These are phyloP conservation scores for Aspergillus sp. DNA, from an alignment of 2,329 filamentous ascomycete species.

Conservation along the genomic window DNA sequence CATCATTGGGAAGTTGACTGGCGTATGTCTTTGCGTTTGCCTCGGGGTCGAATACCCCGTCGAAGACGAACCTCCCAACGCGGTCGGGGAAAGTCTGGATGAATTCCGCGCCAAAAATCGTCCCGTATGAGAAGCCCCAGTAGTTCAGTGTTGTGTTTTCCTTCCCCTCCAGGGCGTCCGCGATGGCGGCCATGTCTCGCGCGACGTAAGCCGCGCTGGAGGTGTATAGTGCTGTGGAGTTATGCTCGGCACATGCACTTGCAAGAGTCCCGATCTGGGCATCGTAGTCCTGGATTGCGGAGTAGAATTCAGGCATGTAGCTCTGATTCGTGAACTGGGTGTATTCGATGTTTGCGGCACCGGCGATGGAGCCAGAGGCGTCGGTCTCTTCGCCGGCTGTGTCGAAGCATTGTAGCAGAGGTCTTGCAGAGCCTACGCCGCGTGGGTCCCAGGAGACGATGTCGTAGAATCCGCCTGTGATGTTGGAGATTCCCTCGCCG, in stretches of 20 bases:
- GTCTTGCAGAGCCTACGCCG: background rate
- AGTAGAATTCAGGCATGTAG: background rate
- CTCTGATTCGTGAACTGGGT: conserved; percentile 1
- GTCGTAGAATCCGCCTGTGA: conserved; percentile 4
- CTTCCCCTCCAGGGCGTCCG: conserved; percentile 1
- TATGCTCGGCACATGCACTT: background rate
- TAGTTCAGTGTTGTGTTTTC: conserved; percentile 1
- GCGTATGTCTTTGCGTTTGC: conserved; percentile 1
- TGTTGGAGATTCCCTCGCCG: background rate
- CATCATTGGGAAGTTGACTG: conserved; percentile 3
- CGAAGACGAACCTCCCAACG: background rate
- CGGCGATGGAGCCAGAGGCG: background rate
- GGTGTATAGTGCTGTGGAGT: conserved; percentile 5
- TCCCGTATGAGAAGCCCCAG: conserved; percentile 12
- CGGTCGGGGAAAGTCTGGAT: conserved; percentile 5
- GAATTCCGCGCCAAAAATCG: conserved; percentile 5
- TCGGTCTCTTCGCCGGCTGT: background rate
- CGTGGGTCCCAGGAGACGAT: conserved; percentile 9
- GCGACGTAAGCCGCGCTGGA: conserved; percentile 6
- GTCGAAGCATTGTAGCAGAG: conserved; percentile 1
- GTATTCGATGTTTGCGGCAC: conserved; percentile 7
- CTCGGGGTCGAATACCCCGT: conserved; percentile 1
- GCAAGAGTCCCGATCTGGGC: background rate
- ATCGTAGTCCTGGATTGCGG: background rate
- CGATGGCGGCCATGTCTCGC: conserved; percentile 8